phyloP scores from a whole-genome alignment of 2,329 filamentous ascomycete genomes.

The Blumeria graminis region DNA sequence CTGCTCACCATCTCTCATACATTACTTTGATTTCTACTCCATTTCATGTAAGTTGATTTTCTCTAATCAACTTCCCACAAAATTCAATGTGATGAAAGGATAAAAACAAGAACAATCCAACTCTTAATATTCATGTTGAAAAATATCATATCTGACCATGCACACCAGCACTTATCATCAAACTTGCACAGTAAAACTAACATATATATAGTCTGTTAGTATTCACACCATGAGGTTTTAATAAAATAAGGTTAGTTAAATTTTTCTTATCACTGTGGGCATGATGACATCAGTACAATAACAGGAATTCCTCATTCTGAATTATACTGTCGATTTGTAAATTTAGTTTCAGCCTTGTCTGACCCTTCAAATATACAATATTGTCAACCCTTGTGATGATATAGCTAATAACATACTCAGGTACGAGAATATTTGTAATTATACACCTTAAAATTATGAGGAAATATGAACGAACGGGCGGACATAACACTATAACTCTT shows the following conservation, averaged over 20 bases:
- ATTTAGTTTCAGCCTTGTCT: conserved; percentile 22
- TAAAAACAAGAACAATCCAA: conserved; percentile 20
- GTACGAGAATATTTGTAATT: too few species aligned
- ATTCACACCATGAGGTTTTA: conserved; percentile 12
- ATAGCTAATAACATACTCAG: conserved; percentile 7
- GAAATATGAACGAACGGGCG: conserved; percentile 24
- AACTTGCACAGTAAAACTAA: background rate
- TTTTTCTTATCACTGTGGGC: conserved; percentile 8
- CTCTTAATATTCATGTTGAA: conserved; percentile 18
- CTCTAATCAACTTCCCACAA: background rate
- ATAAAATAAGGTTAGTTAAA: background rate
- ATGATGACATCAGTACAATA: conserved; percentile 16
- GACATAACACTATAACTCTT: conserved; percentile 18
- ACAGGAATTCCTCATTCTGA: conserved; percentile 17
- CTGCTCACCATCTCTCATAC: too few species aligned
- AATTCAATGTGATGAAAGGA: conserved; percentile 16
- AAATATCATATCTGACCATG: background rate
- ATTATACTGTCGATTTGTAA: conserved; percentile 18
- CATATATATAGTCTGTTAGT: background rate
- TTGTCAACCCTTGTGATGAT: conserved; percentile 1
- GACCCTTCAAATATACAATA: conserved; percentile 11
- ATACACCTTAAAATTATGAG: too few species aligned
- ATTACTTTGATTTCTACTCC: too few species aligned
- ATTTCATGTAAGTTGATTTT: background rate
- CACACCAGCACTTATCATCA: background rate